phyloP scores from a whole-genome alignment of 148 eudicot genomes.

The Polygonum aviculare region DNA sequence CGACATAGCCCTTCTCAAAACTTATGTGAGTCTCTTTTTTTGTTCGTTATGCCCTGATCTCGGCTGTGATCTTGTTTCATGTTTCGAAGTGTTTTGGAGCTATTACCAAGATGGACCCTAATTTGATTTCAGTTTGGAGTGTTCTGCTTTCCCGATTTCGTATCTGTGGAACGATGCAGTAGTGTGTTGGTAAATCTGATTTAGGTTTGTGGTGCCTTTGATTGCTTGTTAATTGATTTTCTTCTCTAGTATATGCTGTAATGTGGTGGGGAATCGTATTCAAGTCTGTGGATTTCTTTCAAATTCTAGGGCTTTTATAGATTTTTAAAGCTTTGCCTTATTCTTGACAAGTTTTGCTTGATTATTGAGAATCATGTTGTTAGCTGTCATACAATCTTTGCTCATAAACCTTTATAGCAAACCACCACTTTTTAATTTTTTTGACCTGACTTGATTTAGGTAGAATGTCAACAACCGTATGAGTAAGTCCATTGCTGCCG shows the following conservation, averaged over 20 bases:
- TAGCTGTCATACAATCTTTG: too few species aligned
- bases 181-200: background rate
- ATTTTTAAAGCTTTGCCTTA: too few species aligned
- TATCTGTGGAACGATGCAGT: too few species aligned
- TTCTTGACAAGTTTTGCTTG: background rate
- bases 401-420: background rate
- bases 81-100: too few species aligned
- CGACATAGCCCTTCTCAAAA: constrained; percentile 88
- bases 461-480: background rate
- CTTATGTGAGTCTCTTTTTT: constrained; percentile 42
- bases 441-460: background rate
- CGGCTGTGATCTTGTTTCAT: background rate
- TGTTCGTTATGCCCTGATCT: background rate
- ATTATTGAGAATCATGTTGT: too few species aligned
- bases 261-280: too few species aligned
- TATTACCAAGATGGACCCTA: too few species aligned
- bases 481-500: background rate
- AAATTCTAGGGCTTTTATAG: too few species aligned
- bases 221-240: background rate
- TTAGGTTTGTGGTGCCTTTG: background rate
- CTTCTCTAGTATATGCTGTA: too few species aligned
- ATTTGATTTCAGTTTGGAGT: background rate
- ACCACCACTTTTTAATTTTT: background rate
- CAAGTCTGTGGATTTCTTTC: background rate
- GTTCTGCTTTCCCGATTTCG: background rate